A percentile compares a stretch with the other conserved stretches of the same genome.
Evolutionary conservation across 2,329 filamentous ascomycete genomes (phyloP).

Genomic region (Paracamarosporium sp.): DNA sequence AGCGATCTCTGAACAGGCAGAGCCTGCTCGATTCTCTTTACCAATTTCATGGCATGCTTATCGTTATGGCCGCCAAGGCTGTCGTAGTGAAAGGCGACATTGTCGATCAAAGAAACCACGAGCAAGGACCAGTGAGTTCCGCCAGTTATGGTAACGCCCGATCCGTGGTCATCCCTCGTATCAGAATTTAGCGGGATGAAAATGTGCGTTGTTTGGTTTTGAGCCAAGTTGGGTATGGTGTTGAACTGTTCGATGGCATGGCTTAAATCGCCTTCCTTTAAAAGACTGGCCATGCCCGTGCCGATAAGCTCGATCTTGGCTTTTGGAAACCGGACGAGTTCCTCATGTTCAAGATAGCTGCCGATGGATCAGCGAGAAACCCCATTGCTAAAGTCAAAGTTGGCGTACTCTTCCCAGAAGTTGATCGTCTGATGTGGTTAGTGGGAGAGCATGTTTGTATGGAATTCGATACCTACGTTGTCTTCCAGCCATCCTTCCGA

Average conservation of each 20-base stretch:
- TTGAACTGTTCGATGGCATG: slow-evolving; percentile 57
- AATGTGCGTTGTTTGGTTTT: slow-evolving; percentile 82
- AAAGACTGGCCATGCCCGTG: slow-evolving; percentile 89
- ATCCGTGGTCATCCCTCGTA: neutral
- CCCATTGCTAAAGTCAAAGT: neutral
- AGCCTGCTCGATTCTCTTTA: slow-evolving; percentile 72
- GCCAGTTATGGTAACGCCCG: slow-evolving; percentile 75
- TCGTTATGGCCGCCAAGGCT: slow-evolving; percentile 79
- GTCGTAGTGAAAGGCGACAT: slow-evolving; percentile 96
- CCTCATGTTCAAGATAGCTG: slow-evolving; percentile 87
- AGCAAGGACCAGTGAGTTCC: slow-evolving; percentile 95
- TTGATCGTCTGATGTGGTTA: slow-evolving; percentile 74
- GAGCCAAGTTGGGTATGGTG: slow-evolving; percentile 77
- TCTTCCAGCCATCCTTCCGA: slow-evolving; percentile 96
- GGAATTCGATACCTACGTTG: slow-evolving; percentile 65
- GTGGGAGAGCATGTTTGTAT: neutral
- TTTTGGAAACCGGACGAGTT: slow-evolving; percentile 78
- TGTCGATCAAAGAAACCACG: slow-evolving; percentile 85
- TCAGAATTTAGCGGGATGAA: slow-evolving; percentile 97
- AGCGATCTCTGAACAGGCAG: slow-evolving; percentile 74
- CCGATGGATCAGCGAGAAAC: slow-evolving; percentile 3
- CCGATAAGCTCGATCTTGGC: slow-evolving; percentile 89
- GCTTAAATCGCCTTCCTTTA: slow-evolving; percentile 69
- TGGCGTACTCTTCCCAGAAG: slow-evolving; percentile 90
- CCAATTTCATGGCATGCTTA: slow-evolving; percentile 72